Percentiles rank a stretch among this genome's conserved stretches.
These are phyloP conservation scores for Fusarium liriodendri DNA, from an alignment of 2,329 filamentous ascomycete species.

Conservation along the genomic window DNA sequence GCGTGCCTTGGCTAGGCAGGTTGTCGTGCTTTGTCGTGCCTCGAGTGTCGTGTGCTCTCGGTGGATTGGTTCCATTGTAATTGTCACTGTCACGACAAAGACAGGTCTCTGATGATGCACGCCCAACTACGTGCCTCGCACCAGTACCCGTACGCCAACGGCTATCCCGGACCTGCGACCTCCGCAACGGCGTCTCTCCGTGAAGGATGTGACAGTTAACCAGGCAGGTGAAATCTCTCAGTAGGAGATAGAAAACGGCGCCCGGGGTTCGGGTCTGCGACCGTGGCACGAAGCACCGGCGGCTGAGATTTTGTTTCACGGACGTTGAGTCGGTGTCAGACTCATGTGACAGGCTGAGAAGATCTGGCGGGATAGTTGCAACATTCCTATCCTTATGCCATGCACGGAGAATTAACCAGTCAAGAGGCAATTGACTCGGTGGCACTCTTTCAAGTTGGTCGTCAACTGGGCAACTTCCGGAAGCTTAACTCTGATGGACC, in stretches of 20 bases:
- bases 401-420: conserved; percentile 1
- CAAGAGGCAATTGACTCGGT: conserved; percentile 11
- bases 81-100: conserved; percentile 13
- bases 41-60: conserved; percentile 20
- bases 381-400: conserved; percentile 27
- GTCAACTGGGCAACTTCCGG: conserved; percentile 30
- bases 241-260: conserved; percentile 12
- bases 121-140: conserved; percentile 6
- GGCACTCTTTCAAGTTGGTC: background rate
- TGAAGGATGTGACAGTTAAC: background rate
- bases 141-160: conserved; percentile 4
- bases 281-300: conserved; percentile 33
- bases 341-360: conserved; percentile 19
- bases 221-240: conserved; percentile 11
- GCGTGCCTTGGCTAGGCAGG: conserved; percentile 25
- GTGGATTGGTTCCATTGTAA: background rate
- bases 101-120: conserved; percentile 19
- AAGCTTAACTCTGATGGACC: conserved; percentile 13
- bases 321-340: conserved; percentile 29
- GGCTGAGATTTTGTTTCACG: conserved; percentile 42
- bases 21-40: conserved; percentile 6
- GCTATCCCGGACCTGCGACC: conserved; percentile 14
- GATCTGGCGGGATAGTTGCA: background rate
- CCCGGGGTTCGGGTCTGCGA: conserved; percentile 16
- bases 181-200: background rate